A percentile compares a stretch with the other conserved stretches of the same genome.
Evolutionary conservation across 306 rosid species (phyloP).

Genomic region (Nissolia schottii): DNA sequence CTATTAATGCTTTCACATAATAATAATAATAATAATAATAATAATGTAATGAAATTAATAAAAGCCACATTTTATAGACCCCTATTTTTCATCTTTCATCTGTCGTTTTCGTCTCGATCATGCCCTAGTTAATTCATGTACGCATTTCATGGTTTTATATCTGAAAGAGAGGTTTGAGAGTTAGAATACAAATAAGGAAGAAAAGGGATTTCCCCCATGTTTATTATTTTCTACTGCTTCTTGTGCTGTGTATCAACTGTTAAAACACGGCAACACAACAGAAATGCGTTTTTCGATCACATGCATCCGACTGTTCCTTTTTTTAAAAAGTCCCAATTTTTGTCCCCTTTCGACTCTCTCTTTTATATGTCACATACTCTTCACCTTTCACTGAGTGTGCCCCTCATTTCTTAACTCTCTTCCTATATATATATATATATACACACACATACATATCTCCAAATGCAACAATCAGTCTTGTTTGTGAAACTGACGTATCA

Average conservation of each 20-base stretch:
- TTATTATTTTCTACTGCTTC: not conserved
- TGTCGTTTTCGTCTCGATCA: no score
- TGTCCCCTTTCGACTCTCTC: slow-evolving; percentile 4
- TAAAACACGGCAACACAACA: not conserved
- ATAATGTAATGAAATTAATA: no score
- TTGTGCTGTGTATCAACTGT: not conserved
- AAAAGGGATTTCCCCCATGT: not conserved
- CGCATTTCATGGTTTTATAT: no score
- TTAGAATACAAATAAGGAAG: not conserved
- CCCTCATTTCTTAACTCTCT: not conserved
- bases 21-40: no score
- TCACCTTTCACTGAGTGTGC: not conserved
- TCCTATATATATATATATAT: not conserved
- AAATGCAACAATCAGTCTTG: not conserved
- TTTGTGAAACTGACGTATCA: slow-evolving; percentile 9
- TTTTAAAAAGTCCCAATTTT: slow-evolving; percentile 18
- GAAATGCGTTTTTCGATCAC: slow-evolving; percentile 22
- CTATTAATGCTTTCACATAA: no score
- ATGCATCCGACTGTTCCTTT: slow-evolving; percentile 27
- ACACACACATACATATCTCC: no score
- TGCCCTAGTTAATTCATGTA: no score
- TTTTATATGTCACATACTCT: not conserved
- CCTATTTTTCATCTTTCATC: no score
- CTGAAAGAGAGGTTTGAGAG: not conserved
- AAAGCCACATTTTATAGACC: no score